Evolutionary conservation across 495 filamentous ascomycete genomes (phyloP), one percentile per base, ranked within the genome.

Genomic region (Rusavskia elegans): DNA sequence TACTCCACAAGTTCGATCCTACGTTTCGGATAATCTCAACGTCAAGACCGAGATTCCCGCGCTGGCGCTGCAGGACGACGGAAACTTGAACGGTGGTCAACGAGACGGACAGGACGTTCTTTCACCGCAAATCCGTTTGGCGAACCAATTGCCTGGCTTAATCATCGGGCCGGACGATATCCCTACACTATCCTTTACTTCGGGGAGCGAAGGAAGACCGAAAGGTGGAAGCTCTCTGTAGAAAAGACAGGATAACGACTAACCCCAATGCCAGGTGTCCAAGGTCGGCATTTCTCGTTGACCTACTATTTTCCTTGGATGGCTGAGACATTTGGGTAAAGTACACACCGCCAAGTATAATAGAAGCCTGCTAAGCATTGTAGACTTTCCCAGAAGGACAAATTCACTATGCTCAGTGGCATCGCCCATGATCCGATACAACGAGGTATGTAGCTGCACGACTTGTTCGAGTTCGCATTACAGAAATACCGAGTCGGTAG

Each of bases 221-320:
- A 93, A 92, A 71, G 89, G 32, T 11, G 8, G 29, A 14, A 35
- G 8, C 0, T 35, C 9, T 0, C 32, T 14, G 13, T 14, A 14
- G 3, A 35, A 14, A 35, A 3, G 9, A 2, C n/a, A 35, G 32
- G 7, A 35, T 35, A 5, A 2, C 0, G 9, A 0, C 32, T 35
- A 35, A 35, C 2, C 2, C 13, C 8, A 35, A 10, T 2, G 32
- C 32, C 7, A 35, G 32, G 92, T 55, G 89, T 95, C 11, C 45
- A 77, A 45, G 90, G 92, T 1, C 79, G 90, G 17, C 92, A 98
- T 69, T 98, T 82, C 68, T 84, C 79, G 45, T 65, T 96, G 50
- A 78, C 88, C 0, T 84, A 87, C 59, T 98, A 95, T 65, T 89
- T 87, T 61, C 75, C 78, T 16, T 98, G 89, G 90, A 98, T 98